A percentile compares a stretch with the other conserved stretches of the same genome.
Conservation (phyloP, 208 protist species). For the Leptomonas pyrrhocoris region DNA sequence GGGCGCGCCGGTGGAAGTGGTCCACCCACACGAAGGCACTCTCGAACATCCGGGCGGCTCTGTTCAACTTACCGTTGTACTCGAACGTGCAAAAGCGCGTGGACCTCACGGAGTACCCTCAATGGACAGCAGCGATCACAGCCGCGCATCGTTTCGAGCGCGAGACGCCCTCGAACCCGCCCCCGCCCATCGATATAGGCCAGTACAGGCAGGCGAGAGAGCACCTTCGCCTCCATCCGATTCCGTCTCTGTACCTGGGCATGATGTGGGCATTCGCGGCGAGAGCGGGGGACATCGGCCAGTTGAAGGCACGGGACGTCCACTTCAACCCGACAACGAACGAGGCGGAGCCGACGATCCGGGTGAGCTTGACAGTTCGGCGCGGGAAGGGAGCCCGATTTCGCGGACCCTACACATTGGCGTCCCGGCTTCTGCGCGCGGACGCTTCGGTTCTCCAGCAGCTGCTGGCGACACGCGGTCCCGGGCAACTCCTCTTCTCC, state of each 20-base stretch:
- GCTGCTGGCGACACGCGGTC: not conserved
- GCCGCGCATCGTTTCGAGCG: not conserved
- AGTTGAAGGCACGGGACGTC: not conserved
- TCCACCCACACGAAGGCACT: constrained; percentile 1
- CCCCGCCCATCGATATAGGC: not conserved
- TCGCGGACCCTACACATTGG: not conserved
- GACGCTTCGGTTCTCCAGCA: not conserved
- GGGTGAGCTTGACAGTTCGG: not conserved
- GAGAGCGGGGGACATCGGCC: not conserved
- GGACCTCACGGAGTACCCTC: not conserved
- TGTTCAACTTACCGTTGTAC: not conserved
- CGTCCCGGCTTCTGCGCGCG: not conserved
- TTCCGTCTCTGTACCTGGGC: not conserved
- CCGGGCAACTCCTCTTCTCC: not conserved
- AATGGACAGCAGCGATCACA: not conserved
- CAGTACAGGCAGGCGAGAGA: not conserved
- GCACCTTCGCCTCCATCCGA: not conserved
- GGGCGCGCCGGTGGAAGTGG: constrained; percentile 2
- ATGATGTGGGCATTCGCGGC: too few relatives aligned
- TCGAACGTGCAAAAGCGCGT: not conserved
- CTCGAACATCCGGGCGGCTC: not conserved
- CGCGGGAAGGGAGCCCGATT: not conserved
- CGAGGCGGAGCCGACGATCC: not conserved
- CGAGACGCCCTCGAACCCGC: not conserved
- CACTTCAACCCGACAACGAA: not conserved